These are phyloP conservation scores for Orychophragmus violaceus DNA, from an alignment of 345 rosid genomes.

Conservation along the genomic window DNA sequence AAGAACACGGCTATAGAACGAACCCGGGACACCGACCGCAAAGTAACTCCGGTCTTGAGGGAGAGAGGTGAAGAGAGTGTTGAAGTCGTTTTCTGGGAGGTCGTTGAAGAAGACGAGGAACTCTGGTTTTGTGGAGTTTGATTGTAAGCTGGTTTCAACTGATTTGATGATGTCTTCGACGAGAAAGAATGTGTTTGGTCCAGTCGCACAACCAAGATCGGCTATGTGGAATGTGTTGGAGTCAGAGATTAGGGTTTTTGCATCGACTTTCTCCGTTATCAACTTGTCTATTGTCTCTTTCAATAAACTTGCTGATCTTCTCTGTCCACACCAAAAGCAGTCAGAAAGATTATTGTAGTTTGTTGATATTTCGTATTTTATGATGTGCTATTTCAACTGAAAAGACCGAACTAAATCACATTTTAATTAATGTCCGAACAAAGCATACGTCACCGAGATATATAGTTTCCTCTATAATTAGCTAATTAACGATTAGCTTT, in stretches of 20 bases:
- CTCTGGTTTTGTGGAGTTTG: conserved; percentile 32
- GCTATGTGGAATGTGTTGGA: conserved; percentile 41
- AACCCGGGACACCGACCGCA: conserved; percentile 42
- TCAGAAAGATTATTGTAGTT: neutral
- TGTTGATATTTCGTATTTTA: neutral
- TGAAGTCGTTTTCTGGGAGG: conserved; percentile 47
- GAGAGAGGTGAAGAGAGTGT: conserved; percentile 43
- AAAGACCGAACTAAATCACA: neutral
- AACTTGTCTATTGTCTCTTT: conserved; percentile 38
- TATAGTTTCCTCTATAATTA: neutral
- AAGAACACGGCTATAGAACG: conserved; percentile 37
- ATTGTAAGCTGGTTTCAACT: conserved; percentile 24
- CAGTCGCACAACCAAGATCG: conserved; percentile 68
- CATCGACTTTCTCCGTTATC: conserved; percentile 41
- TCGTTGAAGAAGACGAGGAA: conserved; percentile 53
- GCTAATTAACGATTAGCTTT: conserved; percentile 1
- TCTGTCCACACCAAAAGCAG: conserved; percentile 34
- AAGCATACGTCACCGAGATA: neutral
- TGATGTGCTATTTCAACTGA: no score
- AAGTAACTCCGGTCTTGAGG: conserved; percentile 33
- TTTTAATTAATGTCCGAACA: neutral
- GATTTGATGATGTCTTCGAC: conserved; percentile 38
- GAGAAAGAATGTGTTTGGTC: conserved; percentile 50
- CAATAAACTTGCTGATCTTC: conserved; percentile 26
- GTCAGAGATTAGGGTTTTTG: conserved; percentile 25